A percentile compares a stretch with the other conserved stretches of the same genome.
These are phyloP conservation scores for Candida hungchunana DNA, from an alignment of 805 yeast genomes.

Conservation along the genomic window DNA sequence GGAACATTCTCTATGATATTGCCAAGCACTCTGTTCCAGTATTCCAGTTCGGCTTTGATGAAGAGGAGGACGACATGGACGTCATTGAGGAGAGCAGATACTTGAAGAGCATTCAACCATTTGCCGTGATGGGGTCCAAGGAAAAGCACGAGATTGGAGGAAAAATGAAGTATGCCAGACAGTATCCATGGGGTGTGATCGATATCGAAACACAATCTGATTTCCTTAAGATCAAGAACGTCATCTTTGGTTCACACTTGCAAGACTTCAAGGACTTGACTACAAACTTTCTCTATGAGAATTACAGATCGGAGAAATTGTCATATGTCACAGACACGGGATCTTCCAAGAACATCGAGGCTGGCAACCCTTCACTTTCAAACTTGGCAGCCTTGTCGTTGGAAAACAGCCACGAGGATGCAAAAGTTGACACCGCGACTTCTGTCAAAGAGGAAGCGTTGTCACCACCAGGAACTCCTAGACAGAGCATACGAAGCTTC, in stretches of 20 bases:
- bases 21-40: conserved; percentile 67
- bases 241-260: conserved; percentile 76
- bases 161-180: conserved; percentile 49
- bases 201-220: conserved; percentile 50
- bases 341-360: conserved; percentile 8
- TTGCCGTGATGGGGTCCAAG: conserved; percentile 68
- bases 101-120: conserved; percentile 65
- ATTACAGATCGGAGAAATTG: conserved; percentile 73
- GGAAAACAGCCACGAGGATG: conserved; percentile 3
- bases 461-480: too few species aligned
- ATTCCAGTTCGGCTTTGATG: conserved; percentile 67
- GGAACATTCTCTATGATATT: conserved; percentile 56
- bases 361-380: conserved; percentile 55
- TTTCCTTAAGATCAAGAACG: conserved; percentile 56
- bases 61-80: conserved; percentile 68
- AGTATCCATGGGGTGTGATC: conserved; percentile 73
- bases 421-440: conserved; percentile 2
- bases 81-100: conserved; percentile 64
- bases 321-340: conserved; percentile 44
- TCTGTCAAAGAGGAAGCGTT: conserved; percentile 1
- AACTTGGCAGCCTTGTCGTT: conserved; percentile 50
- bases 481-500: too few species aligned
- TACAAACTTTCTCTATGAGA: conserved; percentile 70
- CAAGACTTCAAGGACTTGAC: conserved; percentile 80
- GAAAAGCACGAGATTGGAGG: conserved; percentile 50